Percentiles rank a stretch among this genome's conserved stretches.
Evolutionary conservation across 1,284 basidiomycete genomes (phyloP).

Genomic region (Cystobasidium sp.): DNA sequence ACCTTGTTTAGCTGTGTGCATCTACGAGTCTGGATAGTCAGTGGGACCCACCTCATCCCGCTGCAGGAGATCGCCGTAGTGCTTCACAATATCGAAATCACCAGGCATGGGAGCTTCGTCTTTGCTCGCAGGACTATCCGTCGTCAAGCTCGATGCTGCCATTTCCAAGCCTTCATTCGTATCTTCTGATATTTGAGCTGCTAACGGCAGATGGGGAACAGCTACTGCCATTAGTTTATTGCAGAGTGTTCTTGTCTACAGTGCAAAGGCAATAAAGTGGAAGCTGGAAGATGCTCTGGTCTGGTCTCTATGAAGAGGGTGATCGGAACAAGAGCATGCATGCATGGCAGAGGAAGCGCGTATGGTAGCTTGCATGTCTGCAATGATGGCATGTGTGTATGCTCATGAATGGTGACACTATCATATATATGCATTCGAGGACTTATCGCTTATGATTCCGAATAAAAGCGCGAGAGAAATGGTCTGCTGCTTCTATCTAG

Average conservation of each 20-base stretch:
- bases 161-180: conserved; percentile 6
- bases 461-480: too few relatives aligned
- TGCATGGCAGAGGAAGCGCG: too few relatives aligned
- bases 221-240: neutral
- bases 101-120: conserved; percentile 20
- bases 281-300: too few relatives aligned
- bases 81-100: conserved; percentile 46
- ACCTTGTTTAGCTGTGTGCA: conserved; percentile 74
- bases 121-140: conserved; percentile 26
- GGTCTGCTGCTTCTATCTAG: too few relatives aligned
- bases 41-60: conserved; percentile 47
- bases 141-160: conserved; percentile 28
- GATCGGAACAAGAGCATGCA: too few relatives aligned
- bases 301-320: neutral
- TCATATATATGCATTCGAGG: too few relatives aligned
- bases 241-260: neutral
- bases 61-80: conserved; percentile 46
- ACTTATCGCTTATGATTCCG: too few relatives aligned
- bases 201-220: conserved; percentile 5
- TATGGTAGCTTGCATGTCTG: too few relatives aligned
- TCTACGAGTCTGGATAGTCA: neutral
- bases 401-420: too few relatives aligned
- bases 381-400: too few relatives aligned
- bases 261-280: neutral
- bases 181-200: conserved; percentile 19